phyloP scores from a whole-genome alignment of 2,329 filamentous ascomycete genomes.

The Ceratocystis lukuohia region DNA sequence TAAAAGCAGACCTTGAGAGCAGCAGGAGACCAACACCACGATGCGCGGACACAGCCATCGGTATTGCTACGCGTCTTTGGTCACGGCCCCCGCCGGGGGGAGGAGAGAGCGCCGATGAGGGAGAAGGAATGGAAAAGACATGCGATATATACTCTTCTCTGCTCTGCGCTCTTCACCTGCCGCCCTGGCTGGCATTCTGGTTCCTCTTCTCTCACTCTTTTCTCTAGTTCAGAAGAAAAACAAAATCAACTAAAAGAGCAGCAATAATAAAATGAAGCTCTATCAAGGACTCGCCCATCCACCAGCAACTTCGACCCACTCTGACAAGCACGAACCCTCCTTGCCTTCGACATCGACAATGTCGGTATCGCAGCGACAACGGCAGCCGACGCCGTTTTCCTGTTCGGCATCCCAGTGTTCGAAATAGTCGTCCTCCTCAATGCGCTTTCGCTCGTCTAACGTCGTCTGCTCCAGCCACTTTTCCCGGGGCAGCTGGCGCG shows the following conservation, averaged over 20 bases:
- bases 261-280: constrained; percentile 2
- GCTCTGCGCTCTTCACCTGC: too few relatives aligned
- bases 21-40: too few relatives aligned
- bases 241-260: constrained; percentile 9
- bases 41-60: neutral
- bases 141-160: neutral
- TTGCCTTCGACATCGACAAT: constrained; percentile 97
- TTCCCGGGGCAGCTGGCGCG: constrained; percentile 65
- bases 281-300: constrained; percentile 54
- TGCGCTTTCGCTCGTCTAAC: constrained; percentile 64
- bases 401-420: constrained; percentile 72
- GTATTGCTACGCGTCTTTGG: neutral
- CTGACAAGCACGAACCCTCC: constrained; percentile 81
- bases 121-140: neutral
- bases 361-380: constrained; percentile 92
- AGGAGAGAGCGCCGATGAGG: too few relatives aligned
- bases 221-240: constrained; percentile 17
- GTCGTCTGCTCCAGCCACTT: constrained; percentile 77
- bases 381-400: constrained; percentile 92
- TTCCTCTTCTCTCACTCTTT: neutral
- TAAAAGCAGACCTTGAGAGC: neutral
- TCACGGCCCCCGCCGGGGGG: neutral
- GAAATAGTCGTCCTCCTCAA: constrained; percentile 95
- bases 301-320: constrained; percentile 95
- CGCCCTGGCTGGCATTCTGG: neutral